These are phyloP conservation scores for Crithidia bombi DNA, from an alignment of 208 protist genomes.

Conservation along the genomic window DNA sequence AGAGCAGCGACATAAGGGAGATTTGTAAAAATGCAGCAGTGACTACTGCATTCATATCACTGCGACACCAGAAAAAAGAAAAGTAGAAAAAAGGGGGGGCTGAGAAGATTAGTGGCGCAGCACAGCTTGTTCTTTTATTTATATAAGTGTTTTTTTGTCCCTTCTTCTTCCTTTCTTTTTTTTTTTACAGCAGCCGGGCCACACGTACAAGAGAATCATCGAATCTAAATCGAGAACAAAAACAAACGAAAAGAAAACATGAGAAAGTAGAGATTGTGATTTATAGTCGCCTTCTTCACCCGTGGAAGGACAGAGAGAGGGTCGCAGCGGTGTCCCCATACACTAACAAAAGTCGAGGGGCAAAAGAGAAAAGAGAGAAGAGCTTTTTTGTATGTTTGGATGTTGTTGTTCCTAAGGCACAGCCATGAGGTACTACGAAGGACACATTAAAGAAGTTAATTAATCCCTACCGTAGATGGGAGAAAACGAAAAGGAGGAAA, in stretches of 20 bases:
- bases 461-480: slow-evolving; percentile 12
- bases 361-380: slow-evolving; percentile 17
- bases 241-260: background rate
- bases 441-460: slow-evolving; percentile 19
- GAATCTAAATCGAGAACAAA: too few species aligned
- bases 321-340: background rate
- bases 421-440: slow-evolving; percentile 5
- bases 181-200: slow-evolving; percentile 15
- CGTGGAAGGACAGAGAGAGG: too few species aligned
- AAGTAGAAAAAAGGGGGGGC: slow-evolving; percentile 1
- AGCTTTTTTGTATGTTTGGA: too few species aligned
- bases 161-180: background rate
- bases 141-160: background rate
- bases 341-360: slow-evolving; percentile 9
- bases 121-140: slow-evolving; percentile 30
- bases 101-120: too few species aligned
- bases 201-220: slow-evolving; percentile 2
- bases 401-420: too few species aligned
- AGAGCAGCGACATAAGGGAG: too few species aligned
- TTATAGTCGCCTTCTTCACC: slow-evolving; percentile 3
- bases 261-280: background rate
- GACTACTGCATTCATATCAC: background rate
- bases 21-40: slow-evolving; percentile 14
- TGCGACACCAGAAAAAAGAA: slow-evolving; percentile 11
- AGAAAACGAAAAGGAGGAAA: too few species aligned